Percentiles rank a stretch among this genome's conserved stretches.
phyloP scores from a whole-genome alignment of 2,329 filamentous ascomycete species.

The Fusarium abutilonis region DNA sequence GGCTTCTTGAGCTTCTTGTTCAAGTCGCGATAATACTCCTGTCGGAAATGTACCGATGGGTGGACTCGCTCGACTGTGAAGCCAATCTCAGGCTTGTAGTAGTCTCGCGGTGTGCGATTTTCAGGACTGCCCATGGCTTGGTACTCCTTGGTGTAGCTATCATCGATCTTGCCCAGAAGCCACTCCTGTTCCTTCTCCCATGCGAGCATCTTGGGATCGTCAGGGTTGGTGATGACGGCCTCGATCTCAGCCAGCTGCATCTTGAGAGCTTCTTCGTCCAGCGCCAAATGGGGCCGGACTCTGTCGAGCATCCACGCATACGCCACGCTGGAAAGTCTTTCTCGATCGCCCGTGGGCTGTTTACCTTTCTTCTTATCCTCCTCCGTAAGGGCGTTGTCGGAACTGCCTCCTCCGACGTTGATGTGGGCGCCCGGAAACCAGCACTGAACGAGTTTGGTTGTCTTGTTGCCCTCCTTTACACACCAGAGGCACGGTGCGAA shows the following conservation, averaged over 20 bases:
- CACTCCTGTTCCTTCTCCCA: conserved; percentile 5
- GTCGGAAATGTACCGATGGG: conserved; percentile 9
- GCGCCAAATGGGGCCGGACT: conserved; percentile 2
- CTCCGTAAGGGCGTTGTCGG: conserved; percentile 2
- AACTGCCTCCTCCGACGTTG: conserved; percentile 12
- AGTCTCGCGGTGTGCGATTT: conserved; percentile 4
- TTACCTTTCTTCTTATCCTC: conserved; percentile 2
- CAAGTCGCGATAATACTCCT: conserved; percentile 1
- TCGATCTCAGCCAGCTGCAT: conserved; percentile 13
- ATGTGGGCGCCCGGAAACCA: conserved; percentile 23
- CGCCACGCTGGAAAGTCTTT: conserved; percentile 9
- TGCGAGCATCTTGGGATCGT: background rate
- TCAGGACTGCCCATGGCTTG: conserved; percentile 5
- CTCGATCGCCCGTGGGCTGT: background rate
- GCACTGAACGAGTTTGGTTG: conserved; percentile 6
- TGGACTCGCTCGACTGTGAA: conserved; percentile 16
- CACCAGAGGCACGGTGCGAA: conserved; percentile 11
- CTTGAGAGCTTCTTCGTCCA: conserved; percentile 9
- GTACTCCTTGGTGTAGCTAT: conserved; percentile 9
- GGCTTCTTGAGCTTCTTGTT: conserved; percentile 11
- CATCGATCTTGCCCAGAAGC: conserved; percentile 6
- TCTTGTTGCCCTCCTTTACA: conserved; percentile 2
- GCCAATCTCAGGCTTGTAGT: conserved; percentile 2
- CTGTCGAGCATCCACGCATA: conserved; percentile 18
- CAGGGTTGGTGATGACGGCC: background rate